A percentile compares a stretch with the other conserved stretches of the same genome.
Evolutionary conservation across 2,329 filamentous ascomycete genomes (phyloP).

Genomic region (Dothidotthia symphoricarpi): DNA sequence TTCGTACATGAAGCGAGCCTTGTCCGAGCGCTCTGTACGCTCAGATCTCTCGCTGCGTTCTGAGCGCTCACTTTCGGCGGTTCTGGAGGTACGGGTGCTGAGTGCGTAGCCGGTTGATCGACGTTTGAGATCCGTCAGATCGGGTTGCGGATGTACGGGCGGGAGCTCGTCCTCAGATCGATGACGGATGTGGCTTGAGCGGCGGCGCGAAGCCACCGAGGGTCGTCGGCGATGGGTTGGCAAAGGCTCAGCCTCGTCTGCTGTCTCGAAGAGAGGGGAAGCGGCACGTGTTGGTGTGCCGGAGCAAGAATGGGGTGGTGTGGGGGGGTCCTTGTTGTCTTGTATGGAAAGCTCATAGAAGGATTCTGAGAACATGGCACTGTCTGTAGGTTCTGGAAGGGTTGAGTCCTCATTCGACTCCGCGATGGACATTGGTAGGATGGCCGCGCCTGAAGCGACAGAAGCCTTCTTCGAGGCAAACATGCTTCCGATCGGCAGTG

Average conservation of each 20-base stretch:
- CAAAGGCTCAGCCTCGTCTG: constrained; percentile 38
- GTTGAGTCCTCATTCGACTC: not conserved
- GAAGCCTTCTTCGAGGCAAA: constrained; percentile 16
- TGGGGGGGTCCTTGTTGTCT: constrained; percentile 17
- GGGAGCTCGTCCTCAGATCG: constrained; percentile 29
- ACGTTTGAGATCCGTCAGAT: constrained; percentile 19
- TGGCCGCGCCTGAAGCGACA: not conserved
- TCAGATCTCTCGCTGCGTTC: constrained; percentile 22
- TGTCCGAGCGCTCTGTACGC: constrained; percentile 17
- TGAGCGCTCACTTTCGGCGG: constrained; percentile 20
- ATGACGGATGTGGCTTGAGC: constrained; percentile 27
- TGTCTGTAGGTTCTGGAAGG: constrained; percentile 20
- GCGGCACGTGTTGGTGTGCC: constrained; percentile 26
- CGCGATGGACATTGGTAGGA: not conserved
- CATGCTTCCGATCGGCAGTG: constrained; percentile 21
- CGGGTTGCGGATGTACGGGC: constrained; percentile 15
- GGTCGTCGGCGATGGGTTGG: constrained; percentile 26
- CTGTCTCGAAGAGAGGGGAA: constrained; percentile 36
- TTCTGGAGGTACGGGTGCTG: constrained; percentile 22
- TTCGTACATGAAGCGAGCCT: constrained; percentile 35
- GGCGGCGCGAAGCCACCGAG: constrained; percentile 25
- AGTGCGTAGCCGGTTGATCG: constrained; percentile 35
- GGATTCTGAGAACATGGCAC: constrained; percentile 22
- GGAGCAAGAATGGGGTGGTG: constrained; percentile 27
- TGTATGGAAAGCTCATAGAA: constrained; percentile 13